These are phyloP conservation scores for Sanghuangporus weigelae DNA, from an alignment of 1,284 basidiomycete species.

Conservation along the genomic window DNA sequence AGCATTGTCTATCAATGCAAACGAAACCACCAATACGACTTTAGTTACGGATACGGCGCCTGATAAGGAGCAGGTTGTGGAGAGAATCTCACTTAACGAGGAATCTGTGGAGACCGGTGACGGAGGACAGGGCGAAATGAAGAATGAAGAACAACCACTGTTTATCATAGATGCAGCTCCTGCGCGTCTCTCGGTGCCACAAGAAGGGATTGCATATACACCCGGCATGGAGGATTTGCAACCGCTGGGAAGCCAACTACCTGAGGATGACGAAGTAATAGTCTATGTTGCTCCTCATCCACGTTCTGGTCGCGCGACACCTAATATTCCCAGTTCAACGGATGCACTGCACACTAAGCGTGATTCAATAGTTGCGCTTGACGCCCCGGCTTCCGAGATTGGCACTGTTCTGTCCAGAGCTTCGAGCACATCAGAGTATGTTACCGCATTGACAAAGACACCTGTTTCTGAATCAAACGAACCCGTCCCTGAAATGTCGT, in stretches of 20 bases:
- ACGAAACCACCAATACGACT: neutral
- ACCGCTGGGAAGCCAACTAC: conserved; percentile 18
- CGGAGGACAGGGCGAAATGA: neutral
- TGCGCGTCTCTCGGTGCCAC: conserved; percentile 20
- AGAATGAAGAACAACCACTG: neutral
- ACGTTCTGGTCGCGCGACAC: conserved; percentile 18
- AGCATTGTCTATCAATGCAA: neutral
- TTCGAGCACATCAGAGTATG: neutral
- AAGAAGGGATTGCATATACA: conserved; percentile 13
- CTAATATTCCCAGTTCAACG: conserved; percentile 2
- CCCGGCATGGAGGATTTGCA: conserved; percentile 22
- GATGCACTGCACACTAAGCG: no score
- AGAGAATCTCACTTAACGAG: neutral
- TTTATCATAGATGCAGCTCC: conserved; percentile 42
- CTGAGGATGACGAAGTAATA: conserved; percentile 32
- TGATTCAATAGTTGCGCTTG: neutral
- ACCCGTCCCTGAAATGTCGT: neutral
- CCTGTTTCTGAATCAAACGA: neutral
- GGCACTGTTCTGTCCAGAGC: neutral
- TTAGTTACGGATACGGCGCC: neutral
- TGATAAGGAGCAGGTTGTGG: no score
- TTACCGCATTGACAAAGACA: neutral
- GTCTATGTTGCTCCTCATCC: conserved; percentile 39
- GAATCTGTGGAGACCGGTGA: neutral
- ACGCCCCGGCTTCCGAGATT: neutral